Percentiles rank a stretch among this genome's conserved stretches.
Evolutionary conservation across 1,284 basidiomycete genomes (phyloP).

Genomic region (Melampsora larici-populina): DNA sequence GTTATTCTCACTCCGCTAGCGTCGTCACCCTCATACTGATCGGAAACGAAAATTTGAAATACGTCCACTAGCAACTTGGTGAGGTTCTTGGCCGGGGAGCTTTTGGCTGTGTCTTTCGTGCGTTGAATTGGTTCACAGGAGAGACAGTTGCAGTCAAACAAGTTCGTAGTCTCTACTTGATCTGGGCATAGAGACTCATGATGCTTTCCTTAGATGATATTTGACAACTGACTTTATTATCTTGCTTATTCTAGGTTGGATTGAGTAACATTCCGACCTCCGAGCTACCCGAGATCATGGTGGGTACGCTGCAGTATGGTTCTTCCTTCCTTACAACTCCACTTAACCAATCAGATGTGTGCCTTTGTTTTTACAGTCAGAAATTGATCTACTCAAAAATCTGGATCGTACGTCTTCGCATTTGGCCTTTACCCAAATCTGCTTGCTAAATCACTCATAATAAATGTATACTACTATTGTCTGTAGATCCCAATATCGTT

Average conservation of each 20-base stretch:
- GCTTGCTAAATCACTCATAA: slow-evolving; percentile 51
- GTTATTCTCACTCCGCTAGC: not conserved
- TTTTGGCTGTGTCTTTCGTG: slow-evolving; percentile 57
- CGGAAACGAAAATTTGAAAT: not conserved
- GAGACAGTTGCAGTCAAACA: slow-evolving; percentile 95
- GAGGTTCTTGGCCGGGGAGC: slow-evolving; percentile 53
- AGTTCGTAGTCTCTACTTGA: slow-evolving; percentile 59
- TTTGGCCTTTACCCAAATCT: not conserved
- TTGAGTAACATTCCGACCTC: slow-evolving; percentile 86
- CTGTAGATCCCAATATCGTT: slow-evolving; percentile 76
- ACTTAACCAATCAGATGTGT: slow-evolving; percentile 17
- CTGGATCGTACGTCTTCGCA: slow-evolving; percentile 65
- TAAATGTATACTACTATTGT: not conserved
- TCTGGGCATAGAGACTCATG: not conserved
- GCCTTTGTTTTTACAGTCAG: slow-evolving; percentile 64
- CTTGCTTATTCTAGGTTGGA: slow-evolving; percentile 54
- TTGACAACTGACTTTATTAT: not conserved
- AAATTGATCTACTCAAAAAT: slow-evolving; percentile 96
- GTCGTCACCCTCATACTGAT: not conserved
- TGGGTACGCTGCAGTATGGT: slow-evolving; percentile 54
- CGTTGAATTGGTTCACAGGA: slow-evolving; percentile 91
- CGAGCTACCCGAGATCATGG: slow-evolving; percentile 95
- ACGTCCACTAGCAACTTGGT: slow-evolving; percentile 47
- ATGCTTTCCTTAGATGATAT: not conserved
- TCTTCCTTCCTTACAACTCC: not conserved